Percentiles rank a stretch among this genome's conserved stretches.
These are phyloP conservation scores for Styphnolobium japonicum DNA, from an alignment of 306 rosid genomes.

Conservation along the genomic window DNA sequence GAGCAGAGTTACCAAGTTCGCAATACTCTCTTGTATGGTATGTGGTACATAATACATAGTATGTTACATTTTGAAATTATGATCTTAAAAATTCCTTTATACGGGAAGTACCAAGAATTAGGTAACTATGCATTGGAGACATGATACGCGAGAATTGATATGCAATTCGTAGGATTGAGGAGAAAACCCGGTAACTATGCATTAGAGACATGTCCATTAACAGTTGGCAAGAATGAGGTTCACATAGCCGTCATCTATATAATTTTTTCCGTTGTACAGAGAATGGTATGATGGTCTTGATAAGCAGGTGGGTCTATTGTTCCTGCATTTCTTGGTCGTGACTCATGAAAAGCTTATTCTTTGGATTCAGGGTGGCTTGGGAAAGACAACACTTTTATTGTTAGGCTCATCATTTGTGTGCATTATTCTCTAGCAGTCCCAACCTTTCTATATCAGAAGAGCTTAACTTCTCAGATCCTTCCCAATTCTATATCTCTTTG, in stretches of 20 bases:
- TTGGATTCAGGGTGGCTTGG: constrained; percentile 23
- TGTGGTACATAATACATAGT: too few species aligned
- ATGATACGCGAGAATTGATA: too few species aligned
- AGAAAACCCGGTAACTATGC: too few species aligned
- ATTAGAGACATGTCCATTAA: constrained; percentile 20
- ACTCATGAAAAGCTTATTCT: constrained; percentile 6
- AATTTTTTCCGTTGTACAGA: constrained; percentile 18
- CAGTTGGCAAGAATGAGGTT: not conserved
- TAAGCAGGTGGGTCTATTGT: not conserved
- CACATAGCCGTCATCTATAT: constrained; percentile 5
- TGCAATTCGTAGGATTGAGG: too few species aligned
- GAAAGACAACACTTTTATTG: constrained; percentile 5
- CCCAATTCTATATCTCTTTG: constrained; percentile 2
- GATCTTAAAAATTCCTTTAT: too few species aligned
- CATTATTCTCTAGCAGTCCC: constrained; percentile 27
- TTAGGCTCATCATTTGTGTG: constrained; percentile 42
- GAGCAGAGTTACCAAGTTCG: too few species aligned
- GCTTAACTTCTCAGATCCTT: constrained; percentile 27
- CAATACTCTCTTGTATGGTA: too few species aligned
- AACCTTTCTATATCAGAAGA: constrained; percentile 26
- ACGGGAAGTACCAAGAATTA: too few species aligned
- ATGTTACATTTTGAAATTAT: too few species aligned
- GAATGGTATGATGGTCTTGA: constrained; percentile 33
- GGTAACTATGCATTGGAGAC: too few species aligned
- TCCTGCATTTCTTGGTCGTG: not conserved